Base-by-base conservation (phyloP, 176 grass and related monocot genomes). In the Oryza glumipatula region DNA sequence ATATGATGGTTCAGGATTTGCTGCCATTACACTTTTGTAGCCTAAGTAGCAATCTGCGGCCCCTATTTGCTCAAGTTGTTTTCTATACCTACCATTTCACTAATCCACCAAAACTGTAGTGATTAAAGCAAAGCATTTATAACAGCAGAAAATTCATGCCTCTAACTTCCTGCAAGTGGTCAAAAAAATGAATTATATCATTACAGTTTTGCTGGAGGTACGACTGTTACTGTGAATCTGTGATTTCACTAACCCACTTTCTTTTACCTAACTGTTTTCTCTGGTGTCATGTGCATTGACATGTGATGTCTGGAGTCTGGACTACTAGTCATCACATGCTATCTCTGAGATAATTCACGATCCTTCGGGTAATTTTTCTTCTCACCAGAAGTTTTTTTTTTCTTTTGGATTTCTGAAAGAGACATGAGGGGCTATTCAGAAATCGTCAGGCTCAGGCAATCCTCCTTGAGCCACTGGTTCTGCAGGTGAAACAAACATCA, bases 1-100 rank as follows among this genome's bases (percentile, higher is more conserved):
- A 84, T 54, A 70, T 11, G 69, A 71, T 46, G 23, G 80, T 56
- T 84, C 81, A 65, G 51, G 70, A 22, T 41, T 45, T 47, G 32
- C 88, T 76, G 41, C 44, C 60, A 36, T 36, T 65, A n/a, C 65
- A 36, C 43, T 80, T 72, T 13, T 54, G 51, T 63, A 82, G 39
- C 52, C 66, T 77, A 21, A 28, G 1, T 70, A 80, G 43, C 70
- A 84, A 68, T 23, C 22, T 84, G 76, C 52, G 22, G 30, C 51
- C 11, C 49, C 70, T 76, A 44, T 84, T 43, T 56, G n/a, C 65
- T 26, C 49, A 43, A 11, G 48, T 17, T 54, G 48, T 19, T 65
- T 54, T 84, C 65, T 36, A 41, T 41, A 26, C 70, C 70, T 14
- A 13, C 35, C n/a, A 38, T 68, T 24, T 73, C 45, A 67, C 16